Evolutionary conservation across 805 yeast species (phyloP).

Genomic region (Vanderwaltozyma polyspora): DNA sequence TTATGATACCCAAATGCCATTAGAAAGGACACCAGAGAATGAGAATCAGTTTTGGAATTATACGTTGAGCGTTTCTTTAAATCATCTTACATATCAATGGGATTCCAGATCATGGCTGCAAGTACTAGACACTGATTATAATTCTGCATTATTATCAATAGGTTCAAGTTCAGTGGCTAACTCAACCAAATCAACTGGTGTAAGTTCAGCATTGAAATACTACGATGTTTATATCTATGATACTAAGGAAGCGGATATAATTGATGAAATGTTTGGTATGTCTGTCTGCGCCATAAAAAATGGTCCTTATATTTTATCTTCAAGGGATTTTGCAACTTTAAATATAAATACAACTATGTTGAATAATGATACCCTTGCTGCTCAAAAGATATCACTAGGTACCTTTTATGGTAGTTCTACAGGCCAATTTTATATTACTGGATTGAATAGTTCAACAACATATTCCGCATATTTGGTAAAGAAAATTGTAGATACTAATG

Average conservation of each 20-base stretch:
- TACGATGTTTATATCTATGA: slow-evolving; percentile 39
- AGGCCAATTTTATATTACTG: slow-evolving; percentile 41
- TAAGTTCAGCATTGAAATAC: slow-evolving; percentile 9
- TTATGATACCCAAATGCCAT: slow-evolving; percentile 9
- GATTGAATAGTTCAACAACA: slow-evolving; percentile 46
- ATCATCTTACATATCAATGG: slow-evolving; percentile 59
- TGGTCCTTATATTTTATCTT: slow-evolving; percentile 32
- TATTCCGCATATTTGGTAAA: slow-evolving; percentile 58
- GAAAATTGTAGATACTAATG: slow-evolving; percentile 30
- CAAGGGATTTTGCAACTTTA: slow-evolving; percentile 12
- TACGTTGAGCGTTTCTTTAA: slow-evolving; percentile 54
- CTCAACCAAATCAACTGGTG: slow-evolving; percentile 11
- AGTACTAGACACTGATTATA: slow-evolving; percentile 60
- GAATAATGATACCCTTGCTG: slow-evolving; percentile 9
- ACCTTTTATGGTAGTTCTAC: slow-evolving; percentile 33
- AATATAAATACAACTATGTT: slow-evolving; percentile 4
- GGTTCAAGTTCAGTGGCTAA: slow-evolving; percentile 31
- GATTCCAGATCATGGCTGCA: slow-evolving; percentile 44
- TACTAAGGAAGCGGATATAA: slow-evolving; percentile 27
- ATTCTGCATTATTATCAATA: slow-evolving; percentile 55
- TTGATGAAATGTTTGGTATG: slow-evolving; percentile 30
- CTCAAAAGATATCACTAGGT: slow-evolving; percentile 20
- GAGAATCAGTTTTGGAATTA: slow-evolving; percentile 38
- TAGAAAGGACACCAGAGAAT: slow-evolving; percentile 2
- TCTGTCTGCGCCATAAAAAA: slow-evolving; percentile 65